Conservation (phyloP, 352 stramenopile species). For the Phytophthora vignae region DNA sequence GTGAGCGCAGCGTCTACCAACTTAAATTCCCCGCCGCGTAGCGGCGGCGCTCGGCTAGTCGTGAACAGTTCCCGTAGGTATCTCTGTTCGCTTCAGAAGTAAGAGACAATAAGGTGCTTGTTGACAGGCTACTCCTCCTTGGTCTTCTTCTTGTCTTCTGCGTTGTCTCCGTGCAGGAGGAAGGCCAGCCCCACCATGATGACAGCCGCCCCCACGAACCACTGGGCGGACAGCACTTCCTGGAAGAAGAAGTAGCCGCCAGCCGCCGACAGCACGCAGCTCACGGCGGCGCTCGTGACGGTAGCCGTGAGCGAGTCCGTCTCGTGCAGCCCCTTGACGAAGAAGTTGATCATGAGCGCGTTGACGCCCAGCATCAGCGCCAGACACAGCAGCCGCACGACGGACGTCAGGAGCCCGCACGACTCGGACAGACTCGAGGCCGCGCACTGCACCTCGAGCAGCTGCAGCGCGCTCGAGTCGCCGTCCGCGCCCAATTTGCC, state of each 20-base stretch:
- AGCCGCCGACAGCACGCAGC: constrained; percentile 77
- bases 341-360: constrained; percentile 76
- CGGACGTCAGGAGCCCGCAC: constrained; percentile 12
- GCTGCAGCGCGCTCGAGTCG: constrained; percentile 29
- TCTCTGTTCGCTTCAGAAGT: neutral
- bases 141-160: neutral
- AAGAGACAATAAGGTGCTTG: neutral
- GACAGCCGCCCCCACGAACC: constrained; percentile 72
- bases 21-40: too few relatives aligned
- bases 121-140: constrained; percentile 19
- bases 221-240: constrained; percentile 68
- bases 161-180: constrained; percentile 65
- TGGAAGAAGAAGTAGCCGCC: constrained; percentile 64
- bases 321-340: constrained; percentile 79
- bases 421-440: constrained; percentile 3
- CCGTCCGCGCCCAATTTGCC: constrained; percentile 58
- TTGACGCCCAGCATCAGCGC: constrained; percentile 73
- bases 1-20: too few relatives aligned
- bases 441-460: constrained; percentile 22
- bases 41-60: too few relatives aligned
- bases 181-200: constrained; percentile 71
- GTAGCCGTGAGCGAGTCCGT: constrained; percentile 84
- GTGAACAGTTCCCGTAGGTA: too few relatives aligned
- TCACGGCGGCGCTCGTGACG: constrained; percentile 72
- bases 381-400: constrained; percentile 55